Evolutionary conservation across 352 stramenopile species (phyloP).

Genomic region (Globisporangium cederbergense): DNA sequence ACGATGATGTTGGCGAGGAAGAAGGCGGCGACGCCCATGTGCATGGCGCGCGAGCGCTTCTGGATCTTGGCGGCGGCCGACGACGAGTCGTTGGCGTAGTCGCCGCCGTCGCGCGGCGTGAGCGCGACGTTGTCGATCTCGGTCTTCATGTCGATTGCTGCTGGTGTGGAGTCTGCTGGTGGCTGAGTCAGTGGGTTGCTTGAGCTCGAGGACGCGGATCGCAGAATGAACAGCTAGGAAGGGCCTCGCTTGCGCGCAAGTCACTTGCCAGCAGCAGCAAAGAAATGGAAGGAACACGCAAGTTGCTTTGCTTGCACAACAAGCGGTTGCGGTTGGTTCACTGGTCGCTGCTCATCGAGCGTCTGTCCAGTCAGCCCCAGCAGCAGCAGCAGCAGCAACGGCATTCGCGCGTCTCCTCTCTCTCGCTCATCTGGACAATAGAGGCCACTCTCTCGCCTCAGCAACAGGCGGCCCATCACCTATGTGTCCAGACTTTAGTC

Average conservation of each 20-base stretch:
- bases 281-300: conserved; percentile 10
- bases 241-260: background rate
- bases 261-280: background rate
- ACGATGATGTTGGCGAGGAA: conserved; percentile 80
- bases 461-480: background rate
- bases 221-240: conserved; percentile 21
- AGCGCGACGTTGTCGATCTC: conserved; percentile 35
- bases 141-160: conserved; percentile 17
- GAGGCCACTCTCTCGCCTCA: conserved; percentile 4
- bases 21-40: conserved; percentile 42
- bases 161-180: background rate
- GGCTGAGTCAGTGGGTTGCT: background rate
- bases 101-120: conserved; percentile 41
- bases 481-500: background rate
- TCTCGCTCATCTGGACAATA: background rate
- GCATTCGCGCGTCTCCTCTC: background rate
- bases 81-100: conserved; percentile 22
- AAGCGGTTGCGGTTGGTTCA: background rate
- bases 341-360: background rate
- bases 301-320: background rate
- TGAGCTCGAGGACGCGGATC: conserved; percentile 18
- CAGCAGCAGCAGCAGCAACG: too few relatives aligned
- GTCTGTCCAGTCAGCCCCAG: too few relatives aligned
- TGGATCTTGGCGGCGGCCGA: conserved; percentile 17
- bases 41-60: conserved; percentile 30